Evolutionary conservation across 139 green algal genomes (phyloP).

Genomic region (Microglena sp.): DNA sequence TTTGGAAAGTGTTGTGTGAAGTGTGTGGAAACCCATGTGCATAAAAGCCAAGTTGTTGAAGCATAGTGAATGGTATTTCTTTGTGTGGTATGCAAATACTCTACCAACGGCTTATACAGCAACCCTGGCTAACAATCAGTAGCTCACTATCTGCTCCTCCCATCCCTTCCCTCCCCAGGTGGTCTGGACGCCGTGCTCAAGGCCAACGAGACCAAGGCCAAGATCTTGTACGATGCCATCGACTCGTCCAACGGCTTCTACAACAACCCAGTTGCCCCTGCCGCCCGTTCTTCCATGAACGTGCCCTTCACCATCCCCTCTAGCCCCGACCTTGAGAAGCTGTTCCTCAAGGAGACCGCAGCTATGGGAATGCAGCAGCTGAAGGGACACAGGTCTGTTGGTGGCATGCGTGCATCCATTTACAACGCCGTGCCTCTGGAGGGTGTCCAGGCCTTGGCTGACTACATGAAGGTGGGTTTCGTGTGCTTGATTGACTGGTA

Average conservation of each 20-base stretch:
- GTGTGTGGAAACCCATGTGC: too few species aligned
- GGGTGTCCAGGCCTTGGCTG: conserved; percentile 72
- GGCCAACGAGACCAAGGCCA: conserved; percentile 50
- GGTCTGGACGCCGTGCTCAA: conserved; percentile 60
- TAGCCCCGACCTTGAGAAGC: conserved; percentile 62
- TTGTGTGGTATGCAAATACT: too few species aligned
- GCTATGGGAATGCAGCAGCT: conserved; percentile 55
- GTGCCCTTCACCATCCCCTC: conserved; percentile 95
- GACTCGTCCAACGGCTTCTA: conserved; percentile 80
- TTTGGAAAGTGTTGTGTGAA: too few species aligned
- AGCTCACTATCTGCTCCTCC: too few species aligned
- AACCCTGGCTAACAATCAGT: too few species aligned
- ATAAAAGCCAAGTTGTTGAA: too few species aligned
- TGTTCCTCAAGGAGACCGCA: conserved; percentile 34
- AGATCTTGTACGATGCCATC: conserved; percentile 88
- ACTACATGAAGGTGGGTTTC: conserved; percentile 94
- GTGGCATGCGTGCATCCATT: conserved; percentile 95
- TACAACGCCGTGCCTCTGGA: conserved; percentile 98
- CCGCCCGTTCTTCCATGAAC: conserved; percentile 90
- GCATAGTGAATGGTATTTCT: too few species aligned
- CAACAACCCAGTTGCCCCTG: conserved; percentile 71
- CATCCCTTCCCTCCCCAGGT: too few species aligned
- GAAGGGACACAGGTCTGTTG: conserved; percentile 96
- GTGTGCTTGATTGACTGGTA: too few species aligned
- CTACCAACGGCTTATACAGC: too few species aligned